These are phyloP conservation scores for Alternaria hordeiaustralica DNA, from an alignment of 2,329 filamentous ascomycete species.

Conservation along the genomic window DNA sequence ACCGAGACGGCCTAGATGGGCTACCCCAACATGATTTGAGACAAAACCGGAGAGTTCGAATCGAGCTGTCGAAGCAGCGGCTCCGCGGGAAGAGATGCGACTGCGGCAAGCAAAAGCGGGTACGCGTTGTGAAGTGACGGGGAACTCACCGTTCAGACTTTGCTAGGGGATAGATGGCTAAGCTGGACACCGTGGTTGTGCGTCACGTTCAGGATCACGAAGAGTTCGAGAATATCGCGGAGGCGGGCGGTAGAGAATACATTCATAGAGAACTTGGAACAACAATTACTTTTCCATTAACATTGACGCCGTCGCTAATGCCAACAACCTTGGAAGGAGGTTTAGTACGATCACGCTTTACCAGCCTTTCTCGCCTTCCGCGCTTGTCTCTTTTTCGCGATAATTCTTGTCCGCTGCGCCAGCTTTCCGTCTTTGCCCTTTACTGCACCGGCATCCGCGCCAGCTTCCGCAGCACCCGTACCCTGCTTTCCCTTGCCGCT, in stretches of 20 bases:
- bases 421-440: slow-evolving; percentile 54
- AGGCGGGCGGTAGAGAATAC: not conserved
- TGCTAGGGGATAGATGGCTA: not conserved
- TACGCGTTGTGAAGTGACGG: not conserved
- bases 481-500: slow-evolving; percentile 19
- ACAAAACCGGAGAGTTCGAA: not conserved
- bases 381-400: slow-evolving; percentile 82
- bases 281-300: not conserved
- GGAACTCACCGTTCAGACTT: not conserved
- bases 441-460: slow-evolving; percentile 15
- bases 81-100: not conserved
- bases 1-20: not conserved
- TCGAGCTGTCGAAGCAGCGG: not conserved
- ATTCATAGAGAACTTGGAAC: not conserved
- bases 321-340: slow-evolving; percentile 5
- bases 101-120: not conserved
- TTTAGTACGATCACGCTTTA: slow-evolving; percentile 50
- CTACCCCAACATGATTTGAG: not conserved
- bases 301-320: slow-evolving; percentile 22
- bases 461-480: slow-evolving; percentile 26
- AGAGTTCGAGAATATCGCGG: not conserved
- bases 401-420: slow-evolving; percentile 75
- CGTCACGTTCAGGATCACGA: not conserved
- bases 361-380: slow-evolving; percentile 66
- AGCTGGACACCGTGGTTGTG: not conserved